These are phyloP conservation scores for Aciculosporium take DNA, from an alignment of 2,329 filamentous ascomycete species.

Conservation along the genomic window DNA sequence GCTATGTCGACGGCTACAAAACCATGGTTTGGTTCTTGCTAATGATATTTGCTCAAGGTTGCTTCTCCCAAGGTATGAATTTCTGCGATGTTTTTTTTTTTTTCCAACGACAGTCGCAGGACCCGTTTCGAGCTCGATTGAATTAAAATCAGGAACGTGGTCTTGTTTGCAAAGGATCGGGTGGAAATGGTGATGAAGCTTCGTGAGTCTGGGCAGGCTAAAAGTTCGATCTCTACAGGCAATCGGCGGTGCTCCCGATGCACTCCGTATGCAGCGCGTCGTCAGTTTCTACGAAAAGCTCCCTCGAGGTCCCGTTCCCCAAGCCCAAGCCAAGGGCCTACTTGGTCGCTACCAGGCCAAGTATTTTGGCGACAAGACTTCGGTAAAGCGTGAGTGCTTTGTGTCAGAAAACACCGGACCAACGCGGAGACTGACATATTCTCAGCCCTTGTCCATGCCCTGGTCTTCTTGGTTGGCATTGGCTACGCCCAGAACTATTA, in stretches of 20 bases:
- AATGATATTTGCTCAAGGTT: constrained; percentile 36
- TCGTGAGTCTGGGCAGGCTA: constrained; percentile 15
- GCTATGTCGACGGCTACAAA: constrained; percentile 12
- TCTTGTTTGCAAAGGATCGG: not conserved
- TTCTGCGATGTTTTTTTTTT: too few species aligned
- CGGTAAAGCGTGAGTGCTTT: constrained; percentile 79
- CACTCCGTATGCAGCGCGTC: constrained; percentile 92
- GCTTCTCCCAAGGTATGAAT: constrained; percentile 62
- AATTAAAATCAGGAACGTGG: not conserved
- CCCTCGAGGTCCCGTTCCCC: constrained; percentile 78
- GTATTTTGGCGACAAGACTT: constrained; percentile 93
- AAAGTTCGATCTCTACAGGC: constrained; percentile 42
- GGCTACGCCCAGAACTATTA: constrained; percentile 99
- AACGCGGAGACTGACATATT: constrained; percentile 10
- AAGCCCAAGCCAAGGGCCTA: constrained; percentile 66
- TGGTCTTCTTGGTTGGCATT: constrained; percentile 61
- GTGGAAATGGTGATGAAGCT: not conserved
- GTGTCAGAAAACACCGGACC: constrained; percentile 12
- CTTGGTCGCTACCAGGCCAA: constrained; percentile 76
- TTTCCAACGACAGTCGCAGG: not conserved
- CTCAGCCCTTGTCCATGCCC: constrained; percentile 74
- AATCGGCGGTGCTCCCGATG: constrained; percentile 88
- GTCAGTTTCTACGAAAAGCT: constrained; percentile 99
- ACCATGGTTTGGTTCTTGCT: constrained; percentile 11
- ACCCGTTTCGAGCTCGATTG: not conserved